Base-by-base conservation (phyloP, 169 alveolate genomes). In the Pseudocohnilembus persalinus region DNA sequence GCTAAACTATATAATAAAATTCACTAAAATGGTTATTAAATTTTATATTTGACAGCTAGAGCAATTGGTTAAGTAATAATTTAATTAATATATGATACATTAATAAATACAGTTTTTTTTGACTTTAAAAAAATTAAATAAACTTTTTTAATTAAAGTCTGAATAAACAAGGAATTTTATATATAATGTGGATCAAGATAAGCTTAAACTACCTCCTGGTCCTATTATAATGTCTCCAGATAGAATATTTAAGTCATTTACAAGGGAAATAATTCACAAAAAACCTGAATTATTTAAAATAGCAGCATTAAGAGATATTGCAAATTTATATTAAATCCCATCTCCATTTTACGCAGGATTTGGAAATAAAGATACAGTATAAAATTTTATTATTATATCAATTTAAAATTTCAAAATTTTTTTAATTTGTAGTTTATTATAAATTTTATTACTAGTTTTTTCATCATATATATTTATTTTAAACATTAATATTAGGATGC, bases 221-320 rank as follows among this genome's bases (percentile, higher is more conserved):
- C 99, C 99, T 24, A 88, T 98, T 77, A 96, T 99, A 85, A 95
- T 98, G 93, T 95, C 98, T 63, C 99, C 99, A 27, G 99, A 98
- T 89, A 95, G 99, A 32, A 89, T 98, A 31, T 93, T 98, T 88
- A 96, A 97, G 64, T 96, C 99, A 26, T 96, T 98, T 89, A 96
- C 96, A 88, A 95, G 99, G 89, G 99, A 98, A 92, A 99, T 99
- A n/a, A 98, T 98, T 74, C 97, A 97, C 85, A 96, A 96, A 88
- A 96, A 95, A 76, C 99, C 99, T 0, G 96, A 98, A 88, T 94
- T 97, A 85, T 98, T 98, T 84, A 99, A 99, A 92, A 98, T 98
- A 28, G 96, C 98, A 24, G 98, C 99, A n/a, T 92, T 99, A 63
- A 88, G 97, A 68, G 99, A 98, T 89, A 97, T 99, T 35, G 94